phyloP scores from a whole-genome alignment of 768 basidiomycete genomes.

The Suillus sp. region DNA sequence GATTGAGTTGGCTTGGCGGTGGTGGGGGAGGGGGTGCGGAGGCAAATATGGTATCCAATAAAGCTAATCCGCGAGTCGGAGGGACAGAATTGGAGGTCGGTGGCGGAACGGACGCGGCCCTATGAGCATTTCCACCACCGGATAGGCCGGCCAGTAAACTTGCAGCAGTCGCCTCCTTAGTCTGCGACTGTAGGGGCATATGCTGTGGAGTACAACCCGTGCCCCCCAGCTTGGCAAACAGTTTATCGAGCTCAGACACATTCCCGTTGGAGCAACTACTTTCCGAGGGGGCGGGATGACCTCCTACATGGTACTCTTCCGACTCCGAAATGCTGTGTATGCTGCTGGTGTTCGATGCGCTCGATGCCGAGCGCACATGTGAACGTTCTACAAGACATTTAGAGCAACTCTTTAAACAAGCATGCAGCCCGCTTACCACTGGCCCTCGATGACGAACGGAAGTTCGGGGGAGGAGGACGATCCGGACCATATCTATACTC shows the following conservation, averaged over 20 bases:
- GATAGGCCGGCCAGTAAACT: constrained; percentile 49
- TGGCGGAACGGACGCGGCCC: constrained; percentile 31
- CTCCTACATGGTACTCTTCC: constrained; percentile 27
- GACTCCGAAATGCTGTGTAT: constrained; percentile 38
- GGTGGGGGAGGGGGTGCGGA: constrained; percentile 47
- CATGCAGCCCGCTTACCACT: constrained; percentile 24
- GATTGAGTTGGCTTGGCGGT: constrained; percentile 16
- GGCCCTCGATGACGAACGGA: constrained; percentile 33
- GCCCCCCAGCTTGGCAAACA: constrained; percentile 43
- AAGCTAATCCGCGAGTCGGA: constrained; percentile 53
- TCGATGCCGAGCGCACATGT: constrained; percentile 33
- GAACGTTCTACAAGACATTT: constrained; percentile 24
- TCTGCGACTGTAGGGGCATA: constrained; percentile 14
- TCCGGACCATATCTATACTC: constrained; percentile 74
- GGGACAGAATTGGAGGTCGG: constrained; percentile 30
- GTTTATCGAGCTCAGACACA: too few species aligned
- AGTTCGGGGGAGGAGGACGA: constrained; percentile 61
- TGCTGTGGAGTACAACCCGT: constrained; percentile 13
- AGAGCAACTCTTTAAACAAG: constrained; percentile 2
- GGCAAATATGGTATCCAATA: constrained; percentile 74
- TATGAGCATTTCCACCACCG: constrained; percentile 18
- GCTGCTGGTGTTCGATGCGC: constrained; percentile 36
- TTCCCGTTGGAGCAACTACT: constrained; percentile 20
- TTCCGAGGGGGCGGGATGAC: constrained; percentile 14
- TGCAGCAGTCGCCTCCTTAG: constrained; percentile 38